These are phyloP conservation scores for Dissophora ornata DNA, from an alignment of 192 early-diverging fungal species.

Conservation along the genomic window DNA sequence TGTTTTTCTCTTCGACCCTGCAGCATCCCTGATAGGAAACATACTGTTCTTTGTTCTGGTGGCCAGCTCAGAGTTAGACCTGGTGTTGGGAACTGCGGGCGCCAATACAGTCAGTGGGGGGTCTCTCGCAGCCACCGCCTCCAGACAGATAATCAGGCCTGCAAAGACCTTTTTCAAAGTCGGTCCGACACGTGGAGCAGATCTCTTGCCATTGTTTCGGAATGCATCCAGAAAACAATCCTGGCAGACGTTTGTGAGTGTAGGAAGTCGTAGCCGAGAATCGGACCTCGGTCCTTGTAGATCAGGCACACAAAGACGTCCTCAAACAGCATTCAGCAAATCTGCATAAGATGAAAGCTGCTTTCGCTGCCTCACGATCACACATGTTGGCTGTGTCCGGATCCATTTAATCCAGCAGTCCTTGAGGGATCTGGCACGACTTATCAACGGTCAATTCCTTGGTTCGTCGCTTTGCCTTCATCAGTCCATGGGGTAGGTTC, in stretches of 20 bases:
- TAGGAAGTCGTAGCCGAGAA: slow-evolving; percentile 53
- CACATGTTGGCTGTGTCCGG: slow-evolving; percentile 20
- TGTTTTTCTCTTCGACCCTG: no score
- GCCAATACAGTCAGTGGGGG: no score
- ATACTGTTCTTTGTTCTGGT: no score
- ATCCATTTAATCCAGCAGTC: slow-evolving; percentile 30
- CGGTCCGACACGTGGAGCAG: slow-evolving; percentile 40
- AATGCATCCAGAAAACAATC: slow-evolving; percentile 28
- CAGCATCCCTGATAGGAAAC: no score
- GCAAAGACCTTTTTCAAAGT: no score
- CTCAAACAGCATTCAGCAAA: slow-evolving; percentile 46
- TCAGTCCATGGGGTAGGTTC: slow-evolving; percentile 74
- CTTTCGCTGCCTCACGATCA: not conserved
- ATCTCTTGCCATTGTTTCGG: slow-evolving; percentile 12
- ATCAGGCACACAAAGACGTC: slow-evolving; percentile 50
- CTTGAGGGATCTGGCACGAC: slow-evolving; percentile 28
- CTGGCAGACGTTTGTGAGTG: slow-evolving; percentile 44
- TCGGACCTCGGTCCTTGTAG: slow-evolving; percentile 33
- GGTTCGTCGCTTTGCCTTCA: slow-evolving; percentile 60
- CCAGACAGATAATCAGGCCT: no score
- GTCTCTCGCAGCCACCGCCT: no score
- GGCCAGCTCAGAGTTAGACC: no score
- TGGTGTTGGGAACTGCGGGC: no score
- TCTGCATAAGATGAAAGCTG: slow-evolving; percentile 43
- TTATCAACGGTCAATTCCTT: slow-evolving; percentile 54